phyloP scores from a whole-genome alignment of 2,329 filamentous ascomycete species.

The Cladophialophora chaetospira region DNA sequence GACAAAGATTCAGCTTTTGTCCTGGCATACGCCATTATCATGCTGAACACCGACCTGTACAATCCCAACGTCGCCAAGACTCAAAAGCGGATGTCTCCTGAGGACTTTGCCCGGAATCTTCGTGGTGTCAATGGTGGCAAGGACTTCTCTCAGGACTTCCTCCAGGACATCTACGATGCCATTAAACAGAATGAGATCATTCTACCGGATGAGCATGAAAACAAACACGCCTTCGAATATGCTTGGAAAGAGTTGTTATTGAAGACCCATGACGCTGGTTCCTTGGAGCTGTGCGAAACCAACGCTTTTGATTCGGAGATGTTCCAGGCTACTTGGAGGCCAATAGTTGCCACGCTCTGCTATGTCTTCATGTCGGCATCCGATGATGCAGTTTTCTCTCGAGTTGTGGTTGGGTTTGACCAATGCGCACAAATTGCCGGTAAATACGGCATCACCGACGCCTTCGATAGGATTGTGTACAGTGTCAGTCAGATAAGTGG shows the following conservation, averaged over 20 bases:
- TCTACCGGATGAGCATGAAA: slow-evolving; percentile 93
- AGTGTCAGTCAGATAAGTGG: slow-evolving; percentile 90
- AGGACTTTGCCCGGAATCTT: slow-evolving; percentile 85
- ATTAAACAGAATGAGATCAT: slow-evolving; percentile 96
- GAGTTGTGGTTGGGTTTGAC: slow-evolving; percentile 91
- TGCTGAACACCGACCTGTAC: slow-evolving; percentile 96
- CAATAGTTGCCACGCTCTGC: slow-evolving; percentile 88
- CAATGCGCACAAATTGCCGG: slow-evolving; percentile 93
- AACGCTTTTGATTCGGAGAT: slow-evolving; percentile 97
- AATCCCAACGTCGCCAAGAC: slow-evolving; percentile 81
- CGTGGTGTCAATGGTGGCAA: slow-evolving; percentile 83
- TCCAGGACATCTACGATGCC: slow-evolving; percentile 83
- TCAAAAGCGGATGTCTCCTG: slow-evolving; percentile 78
- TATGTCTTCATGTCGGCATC: slow-evolving; percentile 99
- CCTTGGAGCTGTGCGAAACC: slow-evolving; percentile 78
- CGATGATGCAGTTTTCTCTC: slow-evolving; percentile 91
- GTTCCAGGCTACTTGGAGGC: slow-evolving; percentile 94
- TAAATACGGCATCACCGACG: slow-evolving; percentile 78
- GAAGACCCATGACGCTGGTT: slow-evolving; percentile 76
- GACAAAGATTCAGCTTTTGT: slow-evolving; percentile 88
- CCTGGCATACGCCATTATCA: slow-evolving; percentile 92
- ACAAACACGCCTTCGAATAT: slow-evolving; percentile 93
- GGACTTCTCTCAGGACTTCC: slow-evolving; percentile 80
- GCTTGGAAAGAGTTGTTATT: slow-evolving; percentile 93
- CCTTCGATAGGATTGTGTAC: slow-evolving; percentile 88